Percentiles rank a stretch among this genome's conserved stretches.
Evolutionary conservation across 148 eudicot species (phyloP).

Genomic region (Pouteria glomerata): DNA sequence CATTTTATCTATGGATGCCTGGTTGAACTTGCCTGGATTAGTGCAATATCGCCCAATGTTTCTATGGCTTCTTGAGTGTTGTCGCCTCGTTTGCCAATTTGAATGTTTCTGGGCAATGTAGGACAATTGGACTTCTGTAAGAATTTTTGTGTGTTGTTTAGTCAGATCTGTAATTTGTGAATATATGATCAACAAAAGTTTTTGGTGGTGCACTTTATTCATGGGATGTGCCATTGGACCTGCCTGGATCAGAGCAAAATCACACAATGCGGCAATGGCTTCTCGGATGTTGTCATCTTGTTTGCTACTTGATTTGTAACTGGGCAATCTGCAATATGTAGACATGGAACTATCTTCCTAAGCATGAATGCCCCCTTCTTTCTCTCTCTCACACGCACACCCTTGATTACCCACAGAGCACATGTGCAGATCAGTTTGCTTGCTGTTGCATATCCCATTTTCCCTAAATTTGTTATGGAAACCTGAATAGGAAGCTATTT

Average conservation of each 20-base stretch:
- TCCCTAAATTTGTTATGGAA: too few species aligned
- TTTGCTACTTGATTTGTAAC: not conserved
- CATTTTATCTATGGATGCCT: too few species aligned
- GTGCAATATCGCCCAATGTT: too few species aligned
- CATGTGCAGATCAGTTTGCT: not conserved
- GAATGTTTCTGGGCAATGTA: too few species aligned
- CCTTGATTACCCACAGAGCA: not conserved
- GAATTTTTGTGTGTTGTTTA: not conserved
- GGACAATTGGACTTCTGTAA: too few species aligned
- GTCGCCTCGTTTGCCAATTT: too few species aligned
- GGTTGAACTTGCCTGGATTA: too few species aligned
- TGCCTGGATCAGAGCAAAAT: not conserved
- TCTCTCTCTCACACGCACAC: too few species aligned
- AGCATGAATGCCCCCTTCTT: not conserved
- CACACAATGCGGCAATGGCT: not conserved
- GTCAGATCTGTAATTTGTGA: not conserved
- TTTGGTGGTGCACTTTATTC: not conserved
- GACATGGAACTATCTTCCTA: not conserved
- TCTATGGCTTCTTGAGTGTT: too few species aligned
- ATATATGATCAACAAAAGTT: not conserved
- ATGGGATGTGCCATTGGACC: not conserved
- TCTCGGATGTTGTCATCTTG: not conserved
- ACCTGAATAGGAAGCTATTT: too few species aligned
- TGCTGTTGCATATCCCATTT: not conserved
- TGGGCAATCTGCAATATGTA: not conserved